Evolutionary conservation across 306 rosid genomes (phyloP).

Genomic region (Boehmeria nivea): DNA sequence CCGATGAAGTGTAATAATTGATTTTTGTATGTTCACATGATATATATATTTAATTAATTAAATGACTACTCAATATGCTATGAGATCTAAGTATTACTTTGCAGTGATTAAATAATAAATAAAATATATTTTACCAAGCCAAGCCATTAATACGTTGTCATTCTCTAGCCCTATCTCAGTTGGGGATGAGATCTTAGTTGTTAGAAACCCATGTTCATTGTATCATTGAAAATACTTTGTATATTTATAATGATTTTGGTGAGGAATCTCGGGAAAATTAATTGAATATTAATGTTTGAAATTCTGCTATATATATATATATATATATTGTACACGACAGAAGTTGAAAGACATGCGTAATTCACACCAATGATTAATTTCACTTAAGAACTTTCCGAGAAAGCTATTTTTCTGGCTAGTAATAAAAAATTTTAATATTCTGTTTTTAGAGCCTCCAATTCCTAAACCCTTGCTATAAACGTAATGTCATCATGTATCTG

Average conservation of each 20-base stretch:
- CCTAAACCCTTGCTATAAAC: no score
- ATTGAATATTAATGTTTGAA: neutral
- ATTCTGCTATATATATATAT: neutral
- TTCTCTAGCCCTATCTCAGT: constrained; percentile 12
- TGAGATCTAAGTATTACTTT: constrained; percentile 3
- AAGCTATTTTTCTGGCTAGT: neutral
- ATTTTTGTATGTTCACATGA: no score
- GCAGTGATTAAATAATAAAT: neutral
- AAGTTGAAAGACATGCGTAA: neutral
- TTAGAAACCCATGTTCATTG: constrained; percentile 22
- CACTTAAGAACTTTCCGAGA: constrained; percentile 21
- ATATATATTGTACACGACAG: neutral
- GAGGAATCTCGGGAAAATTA: constrained; percentile 6
- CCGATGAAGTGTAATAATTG: no score
- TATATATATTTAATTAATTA: neutral
- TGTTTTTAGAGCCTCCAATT: no score
- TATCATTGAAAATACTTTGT: neutral
- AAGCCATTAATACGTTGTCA: constrained; percentile 9
- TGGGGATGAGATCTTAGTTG: constrained; percentile 26
- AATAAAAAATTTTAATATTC: no score
- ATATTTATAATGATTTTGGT: neutral
- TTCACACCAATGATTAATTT: constrained; percentile 16
- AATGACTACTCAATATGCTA: neutral
- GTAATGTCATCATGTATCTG: no score
- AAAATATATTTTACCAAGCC: no score